These are phyloP conservation scores for Triglochin maritima DNA, from an alignment of 106 monocot species.

Conservation along the genomic window DNA sequence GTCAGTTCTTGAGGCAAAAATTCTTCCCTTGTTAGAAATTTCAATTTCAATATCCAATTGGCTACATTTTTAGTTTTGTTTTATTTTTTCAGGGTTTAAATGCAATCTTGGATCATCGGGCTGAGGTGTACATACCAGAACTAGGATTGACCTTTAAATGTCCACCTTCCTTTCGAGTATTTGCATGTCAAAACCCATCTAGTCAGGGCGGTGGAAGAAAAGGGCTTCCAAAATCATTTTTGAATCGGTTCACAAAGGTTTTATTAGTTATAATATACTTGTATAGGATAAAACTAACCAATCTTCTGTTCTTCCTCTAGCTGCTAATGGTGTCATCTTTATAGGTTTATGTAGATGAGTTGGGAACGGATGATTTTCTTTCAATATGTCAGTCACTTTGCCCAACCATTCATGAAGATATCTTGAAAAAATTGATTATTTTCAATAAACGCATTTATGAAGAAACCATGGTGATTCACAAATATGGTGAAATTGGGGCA, in stretches of 20 bases:
- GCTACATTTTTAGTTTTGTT: neutral
- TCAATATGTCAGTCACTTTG: conserved; percentile 64
- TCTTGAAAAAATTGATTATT: conserved; percentile 57
- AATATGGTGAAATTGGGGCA: conserved; percentile 85
- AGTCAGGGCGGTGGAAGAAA: conserved; percentile 95
- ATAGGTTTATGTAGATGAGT: conserved; percentile 90
- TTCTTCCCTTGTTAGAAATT: neutral
- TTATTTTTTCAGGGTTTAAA: conserved; percentile 59
- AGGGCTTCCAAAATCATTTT: conserved; percentile 92
- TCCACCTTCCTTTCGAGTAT: conserved; percentile 69
- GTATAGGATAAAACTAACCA: neutral
- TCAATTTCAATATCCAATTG: no score
- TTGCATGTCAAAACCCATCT: conserved; percentile 98
- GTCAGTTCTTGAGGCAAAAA: conserved; percentile 72
- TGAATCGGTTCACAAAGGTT: conserved; percentile 95
- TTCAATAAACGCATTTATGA: conserved; percentile 68
- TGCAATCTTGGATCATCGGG: conserved; percentile 92
- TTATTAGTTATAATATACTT: neutral
- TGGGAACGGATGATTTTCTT: conserved; percentile 62
- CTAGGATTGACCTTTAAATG: conserved; percentile 62
- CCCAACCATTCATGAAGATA: conserved; percentile 37
- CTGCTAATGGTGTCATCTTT: neutral
- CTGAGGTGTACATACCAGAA: conserved; percentile 93
- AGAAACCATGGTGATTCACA: conserved; percentile 60
- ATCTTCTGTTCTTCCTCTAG: neutral